Evolutionary conservation across 257 asterid genomes (phyloP).

Genomic region (Gentiana dahurica): DNA sequence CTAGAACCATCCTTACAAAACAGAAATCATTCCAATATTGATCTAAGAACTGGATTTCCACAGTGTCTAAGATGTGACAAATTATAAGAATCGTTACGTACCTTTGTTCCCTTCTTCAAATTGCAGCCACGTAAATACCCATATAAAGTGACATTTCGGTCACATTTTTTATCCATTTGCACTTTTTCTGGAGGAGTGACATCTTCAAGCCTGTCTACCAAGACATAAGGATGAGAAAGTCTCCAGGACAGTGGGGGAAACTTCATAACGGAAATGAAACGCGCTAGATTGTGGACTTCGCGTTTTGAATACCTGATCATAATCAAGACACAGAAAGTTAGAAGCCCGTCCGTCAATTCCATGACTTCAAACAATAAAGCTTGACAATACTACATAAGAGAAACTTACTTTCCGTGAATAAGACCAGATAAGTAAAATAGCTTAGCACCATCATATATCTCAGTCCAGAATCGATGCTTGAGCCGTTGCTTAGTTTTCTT

Average conservation of each 20-base stretch:
- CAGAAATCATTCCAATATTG: neutral
- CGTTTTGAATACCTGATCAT: constrained; percentile 74
- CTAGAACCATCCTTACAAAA: neutral
- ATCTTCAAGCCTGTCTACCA: constrained; percentile 96
- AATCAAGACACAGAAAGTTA: constrained; percentile 9
- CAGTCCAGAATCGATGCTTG: constrained; percentile 99
- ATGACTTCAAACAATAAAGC: constrained; percentile 5
- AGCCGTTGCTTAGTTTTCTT: constrained; percentile 85
- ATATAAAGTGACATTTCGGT: constrained; percentile 70
- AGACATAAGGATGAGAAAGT: constrained; percentile 81
- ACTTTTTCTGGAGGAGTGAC: constrained; percentile 85
- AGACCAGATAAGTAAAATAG: constrained; percentile 95
- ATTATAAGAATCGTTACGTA: constrained; percentile 16
- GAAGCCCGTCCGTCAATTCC: neutral
- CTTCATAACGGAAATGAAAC: constrained; percentile 93
- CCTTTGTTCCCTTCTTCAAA: constrained; percentile 86
- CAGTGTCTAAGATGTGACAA: neutral
- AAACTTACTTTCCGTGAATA: constrained; percentile 85
- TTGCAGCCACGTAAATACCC: constrained; percentile 98
- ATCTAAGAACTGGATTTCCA: neutral
- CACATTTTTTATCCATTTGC: constrained; percentile 61
- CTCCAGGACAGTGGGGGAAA: constrained; percentile 96
- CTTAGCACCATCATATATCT: constrained; percentile 95
- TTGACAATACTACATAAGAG: neutral
- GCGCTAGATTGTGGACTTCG: constrained; percentile 90